Evolutionary conservation across 2,329 filamentous ascomycete species (phyloP), one percentile per base, ranked within the genome.

Genomic region (Aspergillus ochraceus): DNA sequence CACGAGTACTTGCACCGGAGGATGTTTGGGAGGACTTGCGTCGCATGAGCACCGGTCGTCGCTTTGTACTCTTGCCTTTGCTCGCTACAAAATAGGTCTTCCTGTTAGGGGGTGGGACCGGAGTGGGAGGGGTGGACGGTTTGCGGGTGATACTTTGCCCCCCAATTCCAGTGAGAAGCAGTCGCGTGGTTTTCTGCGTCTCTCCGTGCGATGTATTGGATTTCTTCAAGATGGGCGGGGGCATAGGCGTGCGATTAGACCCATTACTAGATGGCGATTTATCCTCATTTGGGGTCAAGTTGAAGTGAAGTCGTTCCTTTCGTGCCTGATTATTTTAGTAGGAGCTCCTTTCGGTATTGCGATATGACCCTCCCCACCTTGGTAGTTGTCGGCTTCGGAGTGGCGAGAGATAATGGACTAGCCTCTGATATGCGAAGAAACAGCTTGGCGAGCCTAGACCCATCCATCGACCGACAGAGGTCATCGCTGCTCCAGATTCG

Each of bases 401-500:
- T 9, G 64, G 63, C 42, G 57, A 60, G 60, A 66, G 66, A 50
- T 4, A 64, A 49, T n/a, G 66, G 57, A 39, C 62, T 67, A 19
- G 73, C 70, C 54, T 77, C 71, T 47, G 76, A 74, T 55, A 83
- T 80, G 52, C 74, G 70, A 50, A 76, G 68, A 51, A 83, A 82
- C 49, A 83, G 68, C 5, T 55, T 66, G 10, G 78, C 77, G 57
- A 84, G 66, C 10, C 69, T 76, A 11, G 71, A 70, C 20, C 77
- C 74, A 51, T 70, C 74, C 9, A 82, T 72, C 6, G 68, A 71
- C 14, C 68, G 63, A 19, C 70, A 68, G 14, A 81, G 71, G 8
- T 65, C 66, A 6, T 73, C 66, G 55, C 73, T 80, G 53, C 79
- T 73, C 80, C 79, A 83, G 62, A 83, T 78, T 55, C 81, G 72